These are phyloP conservation scores for Lodderomyces margitis DNA, from an alignment of 1,139 yeast species.

Conservation along the genomic window DNA sequence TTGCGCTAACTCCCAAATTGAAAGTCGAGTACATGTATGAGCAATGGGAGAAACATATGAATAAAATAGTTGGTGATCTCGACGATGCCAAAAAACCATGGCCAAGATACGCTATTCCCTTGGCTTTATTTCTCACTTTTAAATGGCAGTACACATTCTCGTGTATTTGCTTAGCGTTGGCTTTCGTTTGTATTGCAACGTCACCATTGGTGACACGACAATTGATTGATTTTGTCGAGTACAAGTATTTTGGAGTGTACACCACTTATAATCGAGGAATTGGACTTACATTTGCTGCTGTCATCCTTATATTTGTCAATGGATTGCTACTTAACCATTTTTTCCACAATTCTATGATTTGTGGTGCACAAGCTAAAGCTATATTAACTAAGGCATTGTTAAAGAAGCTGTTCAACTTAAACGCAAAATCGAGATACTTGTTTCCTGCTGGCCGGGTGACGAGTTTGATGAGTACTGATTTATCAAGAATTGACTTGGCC, in stretches of 20 bases:
- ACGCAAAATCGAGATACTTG: slow-evolving; percentile 31
- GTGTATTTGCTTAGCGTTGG: slow-evolving; percentile 33
- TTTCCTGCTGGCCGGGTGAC: slow-evolving; percentile 44
- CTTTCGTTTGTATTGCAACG: slow-evolving; percentile 39
- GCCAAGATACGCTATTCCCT: slow-evolving; percentile 37
- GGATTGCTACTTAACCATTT: slow-evolving; percentile 45
- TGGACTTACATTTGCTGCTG: slow-evolving; percentile 43
- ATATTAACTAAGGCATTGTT: slow-evolving; percentile 40
- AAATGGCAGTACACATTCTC: slow-evolving; percentile 35
- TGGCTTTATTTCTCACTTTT: slow-evolving; percentile 38
- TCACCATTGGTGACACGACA: slow-evolving; percentile 42
- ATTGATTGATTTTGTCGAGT: slow-evolving; percentile 42
- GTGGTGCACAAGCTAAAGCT: slow-evolving; percentile 47
- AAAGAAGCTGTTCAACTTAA: slow-evolving; percentile 39
- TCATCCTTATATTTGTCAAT: slow-evolving; percentile 36
- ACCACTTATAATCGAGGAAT: slow-evolving; percentile 36
- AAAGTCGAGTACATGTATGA: slow-evolving; percentile 42
- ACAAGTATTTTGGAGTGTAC: slow-evolving; percentile 35
- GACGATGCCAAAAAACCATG: slow-evolving; percentile 23
- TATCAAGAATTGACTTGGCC: slow-evolving; percentile 47
- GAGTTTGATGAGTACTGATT: slow-evolving; percentile 45
- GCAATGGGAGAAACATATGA: slow-evolving; percentile 27
- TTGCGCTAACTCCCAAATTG: slow-evolving; percentile 35
- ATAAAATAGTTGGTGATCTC: slow-evolving; percentile 21
- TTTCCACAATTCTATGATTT: slow-evolving; percentile 45